These are phyloP conservation scores for Exidia glandulosa DNA, from an alignment of 768 basidiomycete genomes.

Conservation along the genomic window DNA sequence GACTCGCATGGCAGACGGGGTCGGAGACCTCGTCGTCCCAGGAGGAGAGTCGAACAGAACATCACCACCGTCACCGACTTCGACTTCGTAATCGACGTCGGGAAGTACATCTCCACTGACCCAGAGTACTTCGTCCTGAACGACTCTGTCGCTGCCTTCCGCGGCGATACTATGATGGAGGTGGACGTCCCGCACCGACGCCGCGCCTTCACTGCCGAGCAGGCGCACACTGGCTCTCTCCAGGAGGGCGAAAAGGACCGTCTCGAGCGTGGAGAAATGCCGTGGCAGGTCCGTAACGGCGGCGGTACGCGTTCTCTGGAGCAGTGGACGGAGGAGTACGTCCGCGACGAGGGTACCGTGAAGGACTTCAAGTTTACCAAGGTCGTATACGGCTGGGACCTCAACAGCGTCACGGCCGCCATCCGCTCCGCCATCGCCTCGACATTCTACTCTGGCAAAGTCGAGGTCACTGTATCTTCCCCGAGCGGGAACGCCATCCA, in stretches of 20 bases:
- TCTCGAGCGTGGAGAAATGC: constrained; percentile 37
- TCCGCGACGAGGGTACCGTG: constrained; percentile 52
- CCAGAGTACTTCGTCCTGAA: constrained; percentile 48
- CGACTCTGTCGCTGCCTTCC: constrained; percentile 53
- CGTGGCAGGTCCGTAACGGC: constrained; percentile 13
- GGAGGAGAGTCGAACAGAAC: constrained; percentile 27
- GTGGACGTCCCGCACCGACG: constrained; percentile 29
- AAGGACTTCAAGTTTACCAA: constrained; percentile 62
- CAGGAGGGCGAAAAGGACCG: constrained; percentile 28
- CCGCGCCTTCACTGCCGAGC: constrained; percentile 10
- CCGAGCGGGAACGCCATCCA: constrained; percentile 36
- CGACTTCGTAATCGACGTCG: constrained; percentile 52
- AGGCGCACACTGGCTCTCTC: constrained; percentile 37
- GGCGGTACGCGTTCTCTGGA: constrained; percentile 52
- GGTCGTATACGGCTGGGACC: constrained; percentile 51
- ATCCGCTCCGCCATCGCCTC: constrained; percentile 27
- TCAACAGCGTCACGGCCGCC: constrained; percentile 29
- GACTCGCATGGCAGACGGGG: constrained; percentile 7
- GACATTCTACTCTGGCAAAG: constrained; percentile 26
- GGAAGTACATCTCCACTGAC: constrained; percentile 25
- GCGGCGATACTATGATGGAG: constrained; percentile 52
- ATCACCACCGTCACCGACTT: constrained; percentile 55
- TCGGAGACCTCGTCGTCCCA: constrained; percentile 23
- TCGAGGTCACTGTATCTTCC: constrained; percentile 41
- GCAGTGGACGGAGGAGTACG: constrained; percentile 79